phyloP scores from a whole-genome alignment of 2,329 filamentous ascomycete species.

The Colletotrichum cereale region DNA sequence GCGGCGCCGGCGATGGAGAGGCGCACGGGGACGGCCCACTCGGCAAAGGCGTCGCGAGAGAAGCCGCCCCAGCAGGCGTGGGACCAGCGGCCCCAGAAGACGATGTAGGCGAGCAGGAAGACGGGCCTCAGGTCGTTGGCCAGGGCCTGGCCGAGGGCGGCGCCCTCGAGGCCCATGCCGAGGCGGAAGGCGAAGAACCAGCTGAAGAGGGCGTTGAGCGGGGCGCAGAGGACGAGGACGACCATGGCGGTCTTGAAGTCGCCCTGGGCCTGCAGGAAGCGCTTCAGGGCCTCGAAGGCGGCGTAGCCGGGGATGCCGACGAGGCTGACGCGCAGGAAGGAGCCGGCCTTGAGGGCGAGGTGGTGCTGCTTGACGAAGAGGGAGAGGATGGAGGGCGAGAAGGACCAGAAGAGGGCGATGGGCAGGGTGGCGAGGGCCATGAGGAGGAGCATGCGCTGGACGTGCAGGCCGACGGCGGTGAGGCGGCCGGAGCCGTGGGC shows the following conservation, averaged over 20 bases:
- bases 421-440: conserved; percentile 62
- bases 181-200: conserved; percentile 60
- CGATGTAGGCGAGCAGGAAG: conserved; percentile 60
- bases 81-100: conserved; percentile 56
- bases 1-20: conserved; percentile 55
- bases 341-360: conserved; percentile 61
- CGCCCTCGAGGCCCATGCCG: conserved; percentile 62
- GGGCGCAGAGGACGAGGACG: conserved; percentile 60
- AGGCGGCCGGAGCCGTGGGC: conserved; percentile 63
- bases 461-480: conserved; percentile 62
- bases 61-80: conserved; percentile 60
- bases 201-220: conserved; percentile 61
- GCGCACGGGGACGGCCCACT: conserved; percentile 56
- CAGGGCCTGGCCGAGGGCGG: conserved; percentile 62
- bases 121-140: conserved; percentile 62
- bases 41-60: conserved; percentile 49
- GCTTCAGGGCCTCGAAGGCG: conserved; percentile 65
- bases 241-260: conserved; percentile 63
- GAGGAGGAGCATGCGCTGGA: conserved; percentile 65
- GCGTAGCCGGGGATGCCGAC: conserved; percentile 66
- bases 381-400: conserved; percentile 59
- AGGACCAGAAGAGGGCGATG: conserved; percentile 62
- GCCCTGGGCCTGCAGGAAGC: conserved; percentile 67
- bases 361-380: conserved; percentile 61
- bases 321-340: conserved; percentile 61